Evolutionary conservation across 1,284 basidiomycete species (phyloP), one percentile per base, ranked within the genome.

Genomic region (Leccinum ponderosum): DNA sequence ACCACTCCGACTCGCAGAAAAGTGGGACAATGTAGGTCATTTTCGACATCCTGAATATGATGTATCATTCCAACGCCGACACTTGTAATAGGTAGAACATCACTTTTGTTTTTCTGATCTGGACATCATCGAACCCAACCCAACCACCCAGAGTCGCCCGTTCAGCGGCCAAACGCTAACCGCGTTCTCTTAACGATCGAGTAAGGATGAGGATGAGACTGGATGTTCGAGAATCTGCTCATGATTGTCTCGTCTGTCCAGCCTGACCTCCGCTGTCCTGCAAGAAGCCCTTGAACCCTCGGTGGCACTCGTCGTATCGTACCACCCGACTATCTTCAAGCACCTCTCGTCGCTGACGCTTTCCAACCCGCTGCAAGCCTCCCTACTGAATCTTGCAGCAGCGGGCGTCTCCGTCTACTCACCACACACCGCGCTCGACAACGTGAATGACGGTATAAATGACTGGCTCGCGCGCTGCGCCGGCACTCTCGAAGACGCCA

Each of bases 21-120:
- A 84, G 65, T 97, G 94, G 94, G 94, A 97, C 71, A 96, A 96
- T 77, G 94, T 95, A 65, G 76, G 90, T 76, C 94, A 92, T 78
- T 6, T 92, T 94, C 64, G 77, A 87, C 72, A 27, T 60, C 31
- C 47, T 63, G n/a, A 17, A 51, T 54, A 39, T 39, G 6, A 52
- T 53, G 25, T 42, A 31, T 55, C 14, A 22, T 17, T 58, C 60
- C 35, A 47, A 64, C 29, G 20, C 53, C 35, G 6, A 20, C 44
- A 6, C 44, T 35, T 12, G 44, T 4, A 47, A 47, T 6, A 47
- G 44, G 44, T 47, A 48, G 12, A 14, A 25, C 6, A 15, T 48
- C 22, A 51, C 44, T 14, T 44, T 44, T 47, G 11, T 12, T 2
- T 47, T 47, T 20, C 20, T 12, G 44, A 47, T 47, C 20, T 20